phyloP scores from a whole-genome alignment of 495 filamentous ascomycete genomes.

The Aspergillus nanangensis region DNA sequence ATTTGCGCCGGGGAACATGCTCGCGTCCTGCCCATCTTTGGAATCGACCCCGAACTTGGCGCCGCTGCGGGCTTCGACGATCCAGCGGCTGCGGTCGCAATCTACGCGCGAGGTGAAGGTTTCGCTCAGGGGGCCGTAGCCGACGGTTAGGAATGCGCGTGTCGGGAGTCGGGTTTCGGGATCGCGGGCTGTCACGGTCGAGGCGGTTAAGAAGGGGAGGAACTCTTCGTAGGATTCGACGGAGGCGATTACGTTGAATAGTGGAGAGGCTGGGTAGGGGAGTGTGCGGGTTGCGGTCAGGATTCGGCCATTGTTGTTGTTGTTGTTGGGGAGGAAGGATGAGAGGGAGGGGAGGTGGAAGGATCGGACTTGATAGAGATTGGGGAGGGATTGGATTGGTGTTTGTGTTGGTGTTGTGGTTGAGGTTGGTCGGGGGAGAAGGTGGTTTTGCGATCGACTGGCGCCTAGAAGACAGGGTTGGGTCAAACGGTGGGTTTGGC shows the following conservation, averaged over 20 bases:
- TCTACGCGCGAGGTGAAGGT: conserved; percentile 70
- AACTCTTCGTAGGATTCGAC: conserved; percentile 75
- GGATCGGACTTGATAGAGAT: conserved; percentile 3
- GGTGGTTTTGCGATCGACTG: conserved; percentile 2
- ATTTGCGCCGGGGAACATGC: conserved; percentile 34
- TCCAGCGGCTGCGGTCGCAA: conserved; percentile 55
- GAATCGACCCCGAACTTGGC: conserved; percentile 29
- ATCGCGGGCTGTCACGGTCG: conserved; percentile 62
- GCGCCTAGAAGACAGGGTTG: background rate
- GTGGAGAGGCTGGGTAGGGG: conserved; percentile 61
- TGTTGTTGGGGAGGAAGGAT: conserved; percentile 28
- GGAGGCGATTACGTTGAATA: conserved; percentile 83
- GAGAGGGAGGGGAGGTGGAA: conserved; percentile 33
- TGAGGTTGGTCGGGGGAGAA: background rate
- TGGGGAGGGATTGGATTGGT: conserved; percentile 4
- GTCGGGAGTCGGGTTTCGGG: conserved; percentile 56
- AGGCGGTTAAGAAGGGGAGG: conserved; percentile 78
- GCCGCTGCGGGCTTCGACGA: conserved; percentile 78
- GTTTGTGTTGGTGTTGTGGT: conserved; percentile 7
- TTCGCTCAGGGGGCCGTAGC: conserved; percentile 79
- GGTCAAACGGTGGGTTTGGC: background rate
- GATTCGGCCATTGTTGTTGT: conserved; percentile 32
- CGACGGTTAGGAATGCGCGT: conserved; percentile 74
- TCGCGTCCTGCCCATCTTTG: conserved; percentile 9
- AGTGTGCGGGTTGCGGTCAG: conserved; percentile 74